Evolutionary conservation across 306 rosid species (phyloP).

Genomic region (Cucurbita ficifolia): DNA sequence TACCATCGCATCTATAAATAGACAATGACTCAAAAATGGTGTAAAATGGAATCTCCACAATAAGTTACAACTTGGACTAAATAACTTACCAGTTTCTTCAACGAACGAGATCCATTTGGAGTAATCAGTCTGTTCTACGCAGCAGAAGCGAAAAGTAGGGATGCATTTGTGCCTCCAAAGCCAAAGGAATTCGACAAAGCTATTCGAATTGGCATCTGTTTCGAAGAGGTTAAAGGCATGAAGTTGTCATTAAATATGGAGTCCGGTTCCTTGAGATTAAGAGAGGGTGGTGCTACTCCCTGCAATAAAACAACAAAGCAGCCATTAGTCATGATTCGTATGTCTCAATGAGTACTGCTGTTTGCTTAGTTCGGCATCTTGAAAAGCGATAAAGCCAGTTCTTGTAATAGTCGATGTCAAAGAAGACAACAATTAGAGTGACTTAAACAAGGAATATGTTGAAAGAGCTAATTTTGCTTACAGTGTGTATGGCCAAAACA

Average conservation of each 20-base stretch:
- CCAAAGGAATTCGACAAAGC: constrained; percentile 91
- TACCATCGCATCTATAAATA: background rate
- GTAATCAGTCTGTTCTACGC: constrained; percentile 1
- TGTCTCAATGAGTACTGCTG: background rate
- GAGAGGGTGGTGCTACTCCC: constrained; percentile 88
- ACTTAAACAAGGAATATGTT: too few species aligned
- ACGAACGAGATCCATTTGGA: background rate
- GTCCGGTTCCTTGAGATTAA: constrained; percentile 75
- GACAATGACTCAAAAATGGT: background rate
- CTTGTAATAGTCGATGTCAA: background rate
- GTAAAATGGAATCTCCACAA: background rate
- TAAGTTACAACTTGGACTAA: background rate
- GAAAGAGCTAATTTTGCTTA: constrained; percentile 15
- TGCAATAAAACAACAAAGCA: constrained; percentile 20
- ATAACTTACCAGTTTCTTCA: background rate
- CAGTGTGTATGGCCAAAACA: constrained; percentile 55
- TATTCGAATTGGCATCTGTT: constrained; percentile 49
- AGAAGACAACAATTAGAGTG: too few species aligned
- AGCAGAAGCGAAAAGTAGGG: constrained; percentile 52
- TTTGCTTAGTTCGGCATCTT: background rate
- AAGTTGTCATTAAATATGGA: constrained; percentile 45
- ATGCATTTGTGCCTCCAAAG: constrained; percentile 93
- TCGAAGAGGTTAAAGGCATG: constrained; percentile 53
- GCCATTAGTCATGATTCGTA: background rate
- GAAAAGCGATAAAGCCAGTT: background rate